Percentiles rank a stretch among this genome's conserved stretches.
These are phyloP conservation scores for Eleusine indica DNA, from an alignment of 176 grass and related monocot genomes.

Conservation along the genomic window DNA sequence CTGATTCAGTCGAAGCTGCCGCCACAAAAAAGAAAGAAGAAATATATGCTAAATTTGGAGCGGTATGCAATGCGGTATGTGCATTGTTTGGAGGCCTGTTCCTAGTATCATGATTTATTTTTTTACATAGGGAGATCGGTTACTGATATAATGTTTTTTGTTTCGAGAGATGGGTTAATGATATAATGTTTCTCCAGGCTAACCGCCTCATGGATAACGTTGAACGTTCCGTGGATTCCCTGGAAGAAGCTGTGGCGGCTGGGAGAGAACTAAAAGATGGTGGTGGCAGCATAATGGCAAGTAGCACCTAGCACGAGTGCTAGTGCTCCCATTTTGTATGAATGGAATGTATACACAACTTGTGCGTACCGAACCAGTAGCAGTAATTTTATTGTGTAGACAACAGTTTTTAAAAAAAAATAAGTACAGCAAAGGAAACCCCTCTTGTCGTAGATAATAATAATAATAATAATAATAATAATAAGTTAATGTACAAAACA, in stretches of 20 bases:
- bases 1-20: conserved; percentile 16
- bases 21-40: conserved; percentile 41
- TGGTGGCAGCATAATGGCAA: neutral
- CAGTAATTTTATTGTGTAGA: neutral
- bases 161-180: no score
- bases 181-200: conserved; percentile 45
- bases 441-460: no score
- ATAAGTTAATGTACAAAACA: no score
- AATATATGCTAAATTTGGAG: conserved; percentile 46
- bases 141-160: conserved; percentile 8
- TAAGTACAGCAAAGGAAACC: no score
- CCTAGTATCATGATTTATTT: conserved; percentile 5
- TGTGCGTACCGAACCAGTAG: neutral
- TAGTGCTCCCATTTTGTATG: neutral
- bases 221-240: conserved; percentile 26
- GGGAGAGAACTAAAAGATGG: neutral
- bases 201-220: conserved; percentile 30
- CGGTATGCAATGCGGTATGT: conserved; percentile 58
- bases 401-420: neutral
- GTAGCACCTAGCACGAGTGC: neutral
- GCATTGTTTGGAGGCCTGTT: neutral
- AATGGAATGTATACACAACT: neutral
- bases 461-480: no score
- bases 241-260: conserved; percentile 44
- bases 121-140: neutral